Evolutionary conservation across 495 filamentous ascomycete species (phyloP), one percentile per base, ranked within the genome.

Genomic region (Parachaetomium inaequale): DNA sequence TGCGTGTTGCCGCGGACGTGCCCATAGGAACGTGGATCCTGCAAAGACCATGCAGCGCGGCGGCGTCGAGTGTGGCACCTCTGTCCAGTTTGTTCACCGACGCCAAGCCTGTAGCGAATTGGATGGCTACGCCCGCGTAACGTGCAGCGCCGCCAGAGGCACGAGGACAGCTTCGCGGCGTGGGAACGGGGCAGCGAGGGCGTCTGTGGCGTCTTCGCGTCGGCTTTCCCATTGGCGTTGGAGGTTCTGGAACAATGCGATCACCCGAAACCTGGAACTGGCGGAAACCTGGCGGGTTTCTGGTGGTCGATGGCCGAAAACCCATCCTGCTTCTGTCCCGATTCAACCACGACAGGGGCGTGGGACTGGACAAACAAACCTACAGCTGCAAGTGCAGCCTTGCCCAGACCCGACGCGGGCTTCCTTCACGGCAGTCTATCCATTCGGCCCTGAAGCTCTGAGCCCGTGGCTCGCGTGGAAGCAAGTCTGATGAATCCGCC

Each of bases 21-120:
- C 34, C n/a, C 19, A 29, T n/a, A n/a, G 2, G 11, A 4, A 23
- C 21, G 52, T 50, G 43, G 60, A 62, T 62, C 43, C 52, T 40
- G 60, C 25, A 50, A 50, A 28, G 58, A 4, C 19, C 21, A 15
- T 34, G 58, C 36, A 53, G 21, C 46, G 42, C 14, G 7, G 40
- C 4, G 11, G 10, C 3, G 36, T 42, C 31, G 14, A 17, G 26
- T 4, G 31, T 52, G 34, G 60, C 60, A 56, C 25, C 42, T 50
- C 28, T n/a, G 19, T 40, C 34, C 38, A 7, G 36, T 62, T 56
- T 55, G 46, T 29, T 55, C 61, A 63, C 55, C 40, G 59, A 25
- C 40, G 63, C 59, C 63, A 66, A 62, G 63, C 55, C 38, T 49
- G 26, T 26, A 55, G 52, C 59, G 59, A 66, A 66, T 66, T 52